Evolutionary conservation across 176 grass and related monocot genomes (phyloP).

Genomic region (Avena atlantica): DNA sequence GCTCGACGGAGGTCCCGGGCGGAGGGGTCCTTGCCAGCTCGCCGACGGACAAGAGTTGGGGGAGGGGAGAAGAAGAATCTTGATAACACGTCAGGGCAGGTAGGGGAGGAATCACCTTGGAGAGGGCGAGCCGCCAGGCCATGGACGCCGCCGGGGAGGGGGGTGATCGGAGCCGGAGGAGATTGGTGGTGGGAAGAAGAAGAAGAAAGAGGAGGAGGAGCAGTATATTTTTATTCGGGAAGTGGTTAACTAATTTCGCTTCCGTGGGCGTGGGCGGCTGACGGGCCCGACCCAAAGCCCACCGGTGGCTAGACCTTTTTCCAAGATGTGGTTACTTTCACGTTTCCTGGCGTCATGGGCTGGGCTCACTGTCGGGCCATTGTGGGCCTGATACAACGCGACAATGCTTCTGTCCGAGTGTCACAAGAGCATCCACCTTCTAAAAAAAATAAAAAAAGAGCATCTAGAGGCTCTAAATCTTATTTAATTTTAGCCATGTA

Average conservation of each 20-base stretch:
- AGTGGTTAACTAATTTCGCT: background rate
- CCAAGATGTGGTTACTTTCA: too few relatives aligned
- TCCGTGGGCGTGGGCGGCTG: too few relatives aligned
- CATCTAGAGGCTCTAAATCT: too few relatives aligned
- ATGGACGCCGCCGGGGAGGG: conserved; percentile 8
- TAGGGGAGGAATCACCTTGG: conserved; percentile 31
- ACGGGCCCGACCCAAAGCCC: too few relatives aligned
- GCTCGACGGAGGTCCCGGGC: background rate
- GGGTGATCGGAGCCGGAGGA: conserved; percentile 43
- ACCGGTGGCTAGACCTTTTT: too few relatives aligned
- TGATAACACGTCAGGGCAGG: background rate
- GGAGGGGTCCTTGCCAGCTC: background rate
- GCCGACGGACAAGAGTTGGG: background rate
- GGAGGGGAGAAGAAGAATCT: background rate
- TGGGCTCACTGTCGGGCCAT: too few relatives aligned
- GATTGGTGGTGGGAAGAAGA: background rate
- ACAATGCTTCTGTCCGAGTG: too few relatives aligned
- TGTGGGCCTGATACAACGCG: too few relatives aligned
- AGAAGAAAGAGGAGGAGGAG: background rate
- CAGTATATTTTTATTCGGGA: background rate
- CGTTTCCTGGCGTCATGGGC: too few relatives aligned
- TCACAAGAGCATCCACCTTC: too few relatives aligned
- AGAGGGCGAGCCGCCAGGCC: conserved; percentile 47
- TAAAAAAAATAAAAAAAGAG: too few relatives aligned
- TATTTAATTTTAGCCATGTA: too few relatives aligned